Conservation (phyloP, 441 rosid species). For the Populus hybrid region DNA sequence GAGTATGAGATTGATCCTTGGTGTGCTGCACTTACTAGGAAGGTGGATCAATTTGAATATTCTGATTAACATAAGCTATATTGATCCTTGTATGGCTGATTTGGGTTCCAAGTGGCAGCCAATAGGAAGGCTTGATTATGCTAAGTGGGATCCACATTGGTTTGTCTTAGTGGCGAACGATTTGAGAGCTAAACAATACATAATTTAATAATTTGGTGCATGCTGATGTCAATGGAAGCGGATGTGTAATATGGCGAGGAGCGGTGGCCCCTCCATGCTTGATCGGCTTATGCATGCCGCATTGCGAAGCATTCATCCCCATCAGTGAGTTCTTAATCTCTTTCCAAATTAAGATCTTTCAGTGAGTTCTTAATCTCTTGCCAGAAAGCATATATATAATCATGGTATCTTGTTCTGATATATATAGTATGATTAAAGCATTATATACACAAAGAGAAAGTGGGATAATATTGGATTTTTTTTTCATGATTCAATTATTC, state of each 20-base stretch:
- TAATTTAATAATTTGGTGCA: constrained; percentile 16
- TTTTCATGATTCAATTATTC: background rate
- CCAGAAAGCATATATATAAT: too few relatives aligned
- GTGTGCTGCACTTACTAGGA: background rate
- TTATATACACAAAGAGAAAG: background rate
- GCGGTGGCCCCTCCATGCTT: background rate
- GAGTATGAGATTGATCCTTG: too few relatives aligned
- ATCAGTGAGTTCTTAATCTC: background rate
- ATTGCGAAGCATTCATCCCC: constrained; percentile 1
- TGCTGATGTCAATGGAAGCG: constrained; percentile 21
- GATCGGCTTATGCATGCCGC: constrained; percentile 12
- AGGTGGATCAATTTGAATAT: constrained; percentile 11
- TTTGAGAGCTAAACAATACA: constrained; percentile 11
- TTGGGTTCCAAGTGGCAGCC: constrained; percentile 14
- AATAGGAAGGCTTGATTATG: background rate
- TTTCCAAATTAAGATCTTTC: too few relatives aligned
- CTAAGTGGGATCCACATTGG: constrained; percentile 1
- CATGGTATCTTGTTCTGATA: too few relatives aligned
- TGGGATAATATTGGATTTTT: background rate
- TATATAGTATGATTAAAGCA: too few relatives aligned
- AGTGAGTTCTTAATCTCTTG: too few relatives aligned
- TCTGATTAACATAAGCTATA: background rate
- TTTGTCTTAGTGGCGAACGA: constrained; percentile 11
- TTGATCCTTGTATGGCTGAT: background rate
- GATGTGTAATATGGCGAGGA: background rate